These are phyloP conservation scores for Aspergillus egyptiacus DNA, from an alignment of 495 filamentous ascomycete species.

Conservation along the genomic window DNA sequence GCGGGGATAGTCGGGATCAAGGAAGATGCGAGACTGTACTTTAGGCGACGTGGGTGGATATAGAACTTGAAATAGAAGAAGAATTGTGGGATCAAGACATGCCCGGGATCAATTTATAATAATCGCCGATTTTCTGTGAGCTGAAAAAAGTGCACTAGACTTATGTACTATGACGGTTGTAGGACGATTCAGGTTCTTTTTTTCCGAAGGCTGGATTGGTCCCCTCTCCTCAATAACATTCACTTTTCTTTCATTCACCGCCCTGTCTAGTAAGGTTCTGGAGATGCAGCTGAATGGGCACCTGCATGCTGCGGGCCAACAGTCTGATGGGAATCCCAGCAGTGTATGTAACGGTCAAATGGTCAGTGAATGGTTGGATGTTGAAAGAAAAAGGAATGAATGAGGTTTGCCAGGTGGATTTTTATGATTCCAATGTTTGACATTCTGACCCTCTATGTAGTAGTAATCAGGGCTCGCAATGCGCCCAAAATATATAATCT, in stretches of 20 bases:
- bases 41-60: not conserved
- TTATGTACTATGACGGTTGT: not conserved
- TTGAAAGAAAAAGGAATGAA: not conserved
- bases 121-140: not conserved
- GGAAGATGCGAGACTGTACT: not conserved
- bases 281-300: not conserved
- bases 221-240: not conserved
- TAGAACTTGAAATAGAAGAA: not conserved
- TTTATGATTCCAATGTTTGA: not conserved
- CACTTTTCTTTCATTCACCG: not conserved
- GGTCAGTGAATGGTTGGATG: not conserved
- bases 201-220: constrained; percentile 2
- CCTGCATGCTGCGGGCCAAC: constrained; percentile 1
- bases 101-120: not conserved
- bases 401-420: not conserved
- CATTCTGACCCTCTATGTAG: too few relatives aligned
- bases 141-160: too few relatives aligned
- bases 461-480: too few relatives aligned
- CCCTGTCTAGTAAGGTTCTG: too few relatives aligned
- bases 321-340: too few relatives aligned
- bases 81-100: not conserved
- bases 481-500: too few relatives aligned
- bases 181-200: constrained; percentile 7
- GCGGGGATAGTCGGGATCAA: not conserved
- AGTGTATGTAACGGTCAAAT: not conserved